A percentile compares a stretch with the other conserved stretches of the same genome.
phyloP scores from a whole-genome alignment of 192 early-diverging fungal species.

The Coemansia sp. region DNA sequence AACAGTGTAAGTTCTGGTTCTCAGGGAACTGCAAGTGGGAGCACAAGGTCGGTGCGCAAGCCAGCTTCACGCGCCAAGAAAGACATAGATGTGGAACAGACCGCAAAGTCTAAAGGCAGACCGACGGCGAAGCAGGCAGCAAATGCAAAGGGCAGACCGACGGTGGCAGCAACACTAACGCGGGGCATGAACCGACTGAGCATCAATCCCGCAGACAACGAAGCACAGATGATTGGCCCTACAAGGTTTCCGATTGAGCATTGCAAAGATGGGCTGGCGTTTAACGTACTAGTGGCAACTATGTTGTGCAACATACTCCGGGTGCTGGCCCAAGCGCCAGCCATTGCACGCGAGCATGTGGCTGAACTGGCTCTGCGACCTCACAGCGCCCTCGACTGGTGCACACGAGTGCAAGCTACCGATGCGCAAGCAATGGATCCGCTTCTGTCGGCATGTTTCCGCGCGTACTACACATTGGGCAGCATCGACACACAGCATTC shows the following conservation, averaged over 20 bases:
- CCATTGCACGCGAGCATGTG: background rate
- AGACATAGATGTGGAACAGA: background rate
- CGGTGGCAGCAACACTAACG: slow-evolving; percentile 7
- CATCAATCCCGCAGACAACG: slow-evolving; percentile 13
- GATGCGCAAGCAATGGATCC: slow-evolving; percentile 24
- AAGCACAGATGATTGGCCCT: background rate
- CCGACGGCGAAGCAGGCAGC: background rate
- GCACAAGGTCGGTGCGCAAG: slow-evolving; percentile 27
- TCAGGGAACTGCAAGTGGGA: background rate
- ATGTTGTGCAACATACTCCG: slow-evolving; percentile 47
- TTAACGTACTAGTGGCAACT: slow-evolving; percentile 30
- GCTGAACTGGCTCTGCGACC: slow-evolving; percentile 1
- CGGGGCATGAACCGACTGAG: slow-evolving; percentile 37
- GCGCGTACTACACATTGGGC: slow-evolving; percentile 45
- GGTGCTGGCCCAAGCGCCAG: slow-evolving; percentile 22
- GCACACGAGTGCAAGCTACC: slow-evolving; percentile 24
- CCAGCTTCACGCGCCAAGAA: slow-evolving; percentile 13
- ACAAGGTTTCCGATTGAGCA: slow-evolving; percentile 23
- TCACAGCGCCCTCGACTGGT: slow-evolving; percentile 41
- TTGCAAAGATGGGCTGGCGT: slow-evolving; percentile 22
- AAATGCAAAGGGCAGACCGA: background rate
- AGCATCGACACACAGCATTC: background rate
- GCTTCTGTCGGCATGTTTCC: slow-evolving; percentile 33
- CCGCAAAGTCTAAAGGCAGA: background rate
- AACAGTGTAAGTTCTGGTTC: background rate